Evolutionary conservation across 129 eudicot genomes (phyloP).

Genomic region (Ambrosia trifida): DNA sequence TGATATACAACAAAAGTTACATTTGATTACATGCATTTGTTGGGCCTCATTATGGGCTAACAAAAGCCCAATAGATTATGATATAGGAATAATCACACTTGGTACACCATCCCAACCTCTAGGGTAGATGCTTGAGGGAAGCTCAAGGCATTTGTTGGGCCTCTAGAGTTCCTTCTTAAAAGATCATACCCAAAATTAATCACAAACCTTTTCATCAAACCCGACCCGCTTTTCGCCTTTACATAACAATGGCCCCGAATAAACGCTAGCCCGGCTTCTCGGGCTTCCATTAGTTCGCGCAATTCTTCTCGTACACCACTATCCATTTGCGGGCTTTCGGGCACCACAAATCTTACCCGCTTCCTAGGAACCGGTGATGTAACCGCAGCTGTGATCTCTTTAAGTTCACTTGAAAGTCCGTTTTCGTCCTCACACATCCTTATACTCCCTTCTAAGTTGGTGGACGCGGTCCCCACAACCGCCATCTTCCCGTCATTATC

Average conservation of each 20-base stretch:
- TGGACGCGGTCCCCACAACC: conserved; percentile 56
- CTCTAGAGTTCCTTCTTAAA: conserved; percentile 73
- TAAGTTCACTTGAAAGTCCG: conserved; percentile 18
- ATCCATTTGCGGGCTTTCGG: conserved; percentile 60
- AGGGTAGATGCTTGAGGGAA: conserved; percentile 79
- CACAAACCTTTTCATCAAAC: conserved; percentile 58
- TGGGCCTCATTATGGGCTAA: too few species aligned
- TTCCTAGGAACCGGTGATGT: conserved; percentile 48
- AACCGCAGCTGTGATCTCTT: conserved; percentile 34
- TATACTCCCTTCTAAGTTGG: conserved; percentile 42
- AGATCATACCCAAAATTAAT: conserved; percentile 69
- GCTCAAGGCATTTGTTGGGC: conserved; percentile 52
- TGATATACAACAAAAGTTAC: background rate
- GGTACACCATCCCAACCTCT: conserved; percentile 85
- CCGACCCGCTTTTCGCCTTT: conserved; percentile 69
- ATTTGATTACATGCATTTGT: too few species aligned
- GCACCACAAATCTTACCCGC: conserved; percentile 65
- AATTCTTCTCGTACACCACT: conserved; percentile 50
- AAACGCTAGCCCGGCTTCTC: conserved; percentile 81
- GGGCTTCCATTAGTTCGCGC: conserved; percentile 72
- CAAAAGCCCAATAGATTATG: too few species aligned
- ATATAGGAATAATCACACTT: conserved; percentile 38
- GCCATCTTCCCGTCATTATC: conserved; percentile 58
- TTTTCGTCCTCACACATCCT: conserved; percentile 40
- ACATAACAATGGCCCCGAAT: conserved; percentile 69